Conservation (phyloP, 1,284 basidiomycete genomes). For the Pascua guehoae region DNA sequence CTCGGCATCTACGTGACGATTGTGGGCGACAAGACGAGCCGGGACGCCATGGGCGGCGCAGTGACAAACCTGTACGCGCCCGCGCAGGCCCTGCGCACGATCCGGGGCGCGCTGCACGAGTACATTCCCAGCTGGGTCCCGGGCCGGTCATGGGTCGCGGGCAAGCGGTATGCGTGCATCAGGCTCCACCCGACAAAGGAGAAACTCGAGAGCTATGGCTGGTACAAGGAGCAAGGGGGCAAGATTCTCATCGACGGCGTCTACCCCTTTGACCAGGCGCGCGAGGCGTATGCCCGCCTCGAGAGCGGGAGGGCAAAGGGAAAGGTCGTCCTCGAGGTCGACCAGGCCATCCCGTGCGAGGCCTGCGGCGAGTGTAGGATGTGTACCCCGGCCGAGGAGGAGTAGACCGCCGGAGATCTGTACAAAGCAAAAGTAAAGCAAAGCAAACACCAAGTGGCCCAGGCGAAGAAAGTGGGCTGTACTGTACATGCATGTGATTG, state of each 20-base stretch:
- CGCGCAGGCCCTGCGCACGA: conserved; percentile 28
- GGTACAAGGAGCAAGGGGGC: conserved; percentile 49
- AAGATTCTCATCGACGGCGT: conserved; percentile 63
- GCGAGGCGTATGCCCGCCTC: conserved; percentile 61
- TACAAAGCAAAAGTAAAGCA: too few species aligned
- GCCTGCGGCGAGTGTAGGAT: too few species aligned
- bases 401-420: neutral
- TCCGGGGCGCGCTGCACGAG: conserved; percentile 48
- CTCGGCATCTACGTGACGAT: conserved; percentile 39
- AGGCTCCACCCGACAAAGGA: conserved; percentile 18
- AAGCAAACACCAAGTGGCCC: too few species aligned
- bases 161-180: conserved; percentile 32
- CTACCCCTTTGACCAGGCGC: conserved; percentile 56
- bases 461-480: neutral
- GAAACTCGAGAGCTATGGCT: conserved; percentile 27
- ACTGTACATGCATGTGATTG: neutral
- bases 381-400: neutral
- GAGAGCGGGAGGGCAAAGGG: conserved; percentile 59
- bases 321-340: conserved; percentile 54
- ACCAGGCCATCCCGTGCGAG: too few species aligned
- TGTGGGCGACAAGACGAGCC: conserved; percentile 28
- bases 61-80: conserved; percentile 26
- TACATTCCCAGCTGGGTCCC: conserved; percentile 49
- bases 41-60: conserved; percentile 29
- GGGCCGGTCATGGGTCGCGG: conserved; percentile 35